Conservation (phyloP, 768 basidiomycete species). For the Trametes meyenii region DNA sequence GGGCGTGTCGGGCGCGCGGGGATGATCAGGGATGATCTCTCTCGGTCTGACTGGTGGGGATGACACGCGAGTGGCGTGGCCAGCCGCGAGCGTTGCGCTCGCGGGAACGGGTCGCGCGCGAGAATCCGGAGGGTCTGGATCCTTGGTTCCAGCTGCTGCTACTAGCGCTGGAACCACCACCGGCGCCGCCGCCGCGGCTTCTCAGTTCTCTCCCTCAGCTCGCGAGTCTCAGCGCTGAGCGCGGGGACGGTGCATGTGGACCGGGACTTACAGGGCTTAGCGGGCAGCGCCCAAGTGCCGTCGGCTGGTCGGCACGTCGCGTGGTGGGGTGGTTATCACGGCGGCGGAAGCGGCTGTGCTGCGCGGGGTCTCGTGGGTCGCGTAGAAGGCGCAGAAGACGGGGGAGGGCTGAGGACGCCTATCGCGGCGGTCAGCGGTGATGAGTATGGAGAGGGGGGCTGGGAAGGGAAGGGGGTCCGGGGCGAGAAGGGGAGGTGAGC, state of each 20-base stretch:
- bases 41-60: background rate
- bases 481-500: background rate
- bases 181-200: background rate
- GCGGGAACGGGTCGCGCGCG: conserved; percentile 12
- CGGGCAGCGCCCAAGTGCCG: background rate
- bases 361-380: conserved; percentile 12
- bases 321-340: background rate
- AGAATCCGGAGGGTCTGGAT: too few species aligned
- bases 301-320: conserved; percentile 15
- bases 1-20: background rate
- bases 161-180: too few species aligned
- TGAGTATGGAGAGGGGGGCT: background rate
- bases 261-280: too few species aligned
- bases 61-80: conserved; percentile 4
- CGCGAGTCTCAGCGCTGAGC: too few species aligned
- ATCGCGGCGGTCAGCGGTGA: conserved; percentile 21
- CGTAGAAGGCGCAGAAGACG: background rate
- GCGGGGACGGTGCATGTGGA: too few species aligned
- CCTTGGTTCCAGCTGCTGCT: too few species aligned
- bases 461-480: background rate
- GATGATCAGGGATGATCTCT: too few species aligned
- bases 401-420: background rate
- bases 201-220: too few species aligned
- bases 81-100: conserved; percentile 6
- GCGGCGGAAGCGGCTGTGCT: conserved; percentile 12